Evolutionary conservation across 805 yeast genomes (phyloP).

Genomic region (Yarrowia hollandica): DNA sequence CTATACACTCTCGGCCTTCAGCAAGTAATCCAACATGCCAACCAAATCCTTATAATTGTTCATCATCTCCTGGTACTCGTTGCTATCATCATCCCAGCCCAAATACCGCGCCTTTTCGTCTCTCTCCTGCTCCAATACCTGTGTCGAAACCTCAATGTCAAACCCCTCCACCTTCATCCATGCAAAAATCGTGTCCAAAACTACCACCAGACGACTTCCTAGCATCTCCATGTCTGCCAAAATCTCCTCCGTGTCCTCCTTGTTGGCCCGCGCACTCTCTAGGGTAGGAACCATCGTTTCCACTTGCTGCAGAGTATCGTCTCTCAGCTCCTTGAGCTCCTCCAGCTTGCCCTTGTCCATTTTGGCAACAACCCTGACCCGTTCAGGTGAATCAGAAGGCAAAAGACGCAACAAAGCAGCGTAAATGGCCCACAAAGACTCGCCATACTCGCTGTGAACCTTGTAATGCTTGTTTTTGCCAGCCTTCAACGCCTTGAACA

Average conservation of each 20-base stretch:
- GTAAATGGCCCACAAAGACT: slow-evolving; percentile 9
- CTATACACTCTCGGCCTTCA: not conserved
- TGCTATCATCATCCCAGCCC: not conserved
- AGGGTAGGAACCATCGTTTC: not conserved
- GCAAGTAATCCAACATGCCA: slow-evolving; percentile 2
- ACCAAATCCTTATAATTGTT: not conserved
- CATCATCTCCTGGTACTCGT: slow-evolving; percentile 9
- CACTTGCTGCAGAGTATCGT: not conserved
- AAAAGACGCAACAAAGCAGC: slow-evolving; percentile 7
- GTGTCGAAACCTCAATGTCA: not conserved
- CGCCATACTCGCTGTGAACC: not conserved
- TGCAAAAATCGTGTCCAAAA: slow-evolving; percentile 21
- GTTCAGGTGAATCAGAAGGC: slow-evolving; percentile 18
- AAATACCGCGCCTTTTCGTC: not conserved
- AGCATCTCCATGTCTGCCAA: not conserved
- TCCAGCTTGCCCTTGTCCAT: not conserved
- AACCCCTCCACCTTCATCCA: slow-evolving; percentile 14
- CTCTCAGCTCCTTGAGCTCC: not conserved
- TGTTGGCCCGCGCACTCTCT: not conserved
- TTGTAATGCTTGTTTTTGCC: slow-evolving; percentile 18
- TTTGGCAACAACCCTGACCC: slow-evolving; percentile 13
- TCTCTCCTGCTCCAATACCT: not conserved
- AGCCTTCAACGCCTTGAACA: slow-evolving; percentile 7
- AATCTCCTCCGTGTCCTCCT: slow-evolving; percentile 6
- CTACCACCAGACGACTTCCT: not conserved